These are phyloP conservation scores for Pichia sp. DNA, from an alignment of 1,139 yeast species.

Conservation along the genomic window DNA sequence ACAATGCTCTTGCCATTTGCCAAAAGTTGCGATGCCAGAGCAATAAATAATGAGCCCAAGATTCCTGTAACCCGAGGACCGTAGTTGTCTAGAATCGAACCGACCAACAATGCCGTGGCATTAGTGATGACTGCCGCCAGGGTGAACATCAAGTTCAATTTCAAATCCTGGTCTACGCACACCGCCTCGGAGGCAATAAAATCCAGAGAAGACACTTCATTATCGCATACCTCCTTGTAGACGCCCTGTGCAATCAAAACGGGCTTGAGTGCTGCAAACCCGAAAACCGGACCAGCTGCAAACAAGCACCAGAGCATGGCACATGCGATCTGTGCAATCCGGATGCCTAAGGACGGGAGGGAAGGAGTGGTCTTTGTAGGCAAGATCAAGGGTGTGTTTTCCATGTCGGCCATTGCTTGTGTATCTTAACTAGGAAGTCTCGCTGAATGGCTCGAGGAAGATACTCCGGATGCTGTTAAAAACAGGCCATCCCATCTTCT, in stretches of 20 bases:
- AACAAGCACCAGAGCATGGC: conserved; percentile 83
- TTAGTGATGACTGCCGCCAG: conserved; percentile 87
- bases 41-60: conserved; percentile 60
- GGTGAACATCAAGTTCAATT: conserved; percentile 77
- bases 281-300: conserved; percentile 92
- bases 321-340: conserved; percentile 52
- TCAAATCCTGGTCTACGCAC: conserved; percentile 74
- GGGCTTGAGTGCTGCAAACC: conserved; percentile 91
- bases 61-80: conserved; percentile 81
- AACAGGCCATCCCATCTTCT: too few species aligned
- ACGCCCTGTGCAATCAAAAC: conserved; percentile 71
- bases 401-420: conserved; percentile 14
- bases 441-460: neutral
- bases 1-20: conserved; percentile 34
- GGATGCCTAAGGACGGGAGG: conserved; percentile 17
- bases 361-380: neutral
- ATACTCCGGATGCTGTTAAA: too few species aligned
- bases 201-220: conserved; percentile 12
- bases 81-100: conserved; percentile 65
- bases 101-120: conserved; percentile 76
- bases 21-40: conserved; percentile 50
- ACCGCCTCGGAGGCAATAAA: conserved; percentile 20
- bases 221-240: conserved; percentile 58
- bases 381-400: conserved; percentile 15
- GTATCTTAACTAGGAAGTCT: too few species aligned